Evolutionary conservation across 1,139 yeast genomes (phyloP), one percentile per base, ranked within the genome.

Genomic region (Petasospora fabianii): DNA sequence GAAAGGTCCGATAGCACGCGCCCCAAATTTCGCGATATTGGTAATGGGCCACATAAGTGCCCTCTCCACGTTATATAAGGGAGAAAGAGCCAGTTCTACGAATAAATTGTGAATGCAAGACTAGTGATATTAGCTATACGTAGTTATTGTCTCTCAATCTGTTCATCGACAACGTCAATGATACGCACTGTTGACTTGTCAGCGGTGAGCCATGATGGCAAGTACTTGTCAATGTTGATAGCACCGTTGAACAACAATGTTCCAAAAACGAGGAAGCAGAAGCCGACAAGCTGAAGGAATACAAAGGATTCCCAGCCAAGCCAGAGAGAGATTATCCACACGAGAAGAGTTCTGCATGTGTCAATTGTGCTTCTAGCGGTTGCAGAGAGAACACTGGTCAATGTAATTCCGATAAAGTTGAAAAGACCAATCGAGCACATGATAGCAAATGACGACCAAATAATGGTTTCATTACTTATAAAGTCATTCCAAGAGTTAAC

Each of bases 341-440:
- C 90, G 29, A 83, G 64, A 30, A 84, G 63, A 0, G 95, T 84
- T 52, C 95, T 71, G 47, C 85, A 80, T 0, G 90, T 80, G 55
- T 85, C 95, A 33, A 85, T 75, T 2, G 95, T 85, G 15, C 88
- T 78, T 55, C 95, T 69, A 3, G 92, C 72, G 0, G 95, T 84
- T 26, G 95, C 95, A 38, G 84, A 79, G 38, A 84, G 60, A 36
- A 65, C 62, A 37, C 75, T 71, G 3, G 95, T 85, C 32, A 85
- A 67, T 4, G 86, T 71, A 34, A 84, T 71, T 0, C 95, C 95
- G 50, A 80, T 80, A 56, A 71, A 81, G 59, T 85, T 85, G 69
- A 85, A 85, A 7, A 73, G 56, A 1, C 90, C 78, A 51, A 85
- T 83, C 8, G 85, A 80, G 1, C 80, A 39, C 92, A 85, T 82